Base-by-base conservation (phyloP, 371 early-diverging fungal species). In the Mucor ambiguus region DNA sequence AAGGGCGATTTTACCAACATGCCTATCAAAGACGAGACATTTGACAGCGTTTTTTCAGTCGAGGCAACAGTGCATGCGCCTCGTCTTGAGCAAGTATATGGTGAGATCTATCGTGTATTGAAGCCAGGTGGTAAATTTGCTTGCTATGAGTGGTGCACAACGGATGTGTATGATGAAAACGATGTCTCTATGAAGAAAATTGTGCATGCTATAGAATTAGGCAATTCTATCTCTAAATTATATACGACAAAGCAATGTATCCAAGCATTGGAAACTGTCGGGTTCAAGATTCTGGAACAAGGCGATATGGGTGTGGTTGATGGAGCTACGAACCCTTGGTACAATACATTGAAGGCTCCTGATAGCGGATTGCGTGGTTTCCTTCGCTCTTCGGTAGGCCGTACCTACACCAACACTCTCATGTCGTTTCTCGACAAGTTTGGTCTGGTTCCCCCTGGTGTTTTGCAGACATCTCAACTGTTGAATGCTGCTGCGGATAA, bases 121-220 rank as follows among this genome's bases (percentile, higher is more conserved):
- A 92, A 93, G 78, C 93, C 93, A 37, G 93, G 93, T 20, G 89
- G 87, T 43, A 71, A 77, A 32, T 80, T 74, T 60, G 90, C 92
- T 28, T 81, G 88, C 73, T 92, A 93, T 76, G 93, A 93, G 76
- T 93, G 93, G 92, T 85, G 88, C 69, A 85, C 87, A 22, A 92
- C 92, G 6, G 87, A 82, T 38, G 67, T 75, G 63, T 93, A 89
- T 73, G 88, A 93, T 69, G 86, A 83, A 58, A 70, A 71, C 46
- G 86, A 90, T 77, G 78, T 83, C 28, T 71, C 68, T 8, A 90
- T 91, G 70, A 83, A 82, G 68, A 81, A 81, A 61, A 81, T 93
- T n/a, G 84, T 91, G 30, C 85, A 84, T 49, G 90, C 83, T 41
- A 85, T 93, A 56, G 93, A 93, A 37, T 86, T 90, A 54, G 93